These are phyloP conservation scores for Solanum bukasovii DNA, from an alignment of 257 asterid species.

Conservation along the genomic window DNA sequence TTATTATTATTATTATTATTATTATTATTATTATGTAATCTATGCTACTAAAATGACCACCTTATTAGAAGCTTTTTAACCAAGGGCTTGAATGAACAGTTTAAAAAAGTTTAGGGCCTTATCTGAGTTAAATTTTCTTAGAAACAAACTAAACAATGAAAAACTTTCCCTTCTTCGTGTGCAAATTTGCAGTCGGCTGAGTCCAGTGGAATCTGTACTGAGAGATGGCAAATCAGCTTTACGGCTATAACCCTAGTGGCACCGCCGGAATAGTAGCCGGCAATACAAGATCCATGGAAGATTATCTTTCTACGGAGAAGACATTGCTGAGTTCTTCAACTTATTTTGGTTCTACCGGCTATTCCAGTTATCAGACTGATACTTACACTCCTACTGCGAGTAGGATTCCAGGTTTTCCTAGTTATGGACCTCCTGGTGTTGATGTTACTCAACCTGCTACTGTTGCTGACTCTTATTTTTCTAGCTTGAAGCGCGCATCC, in stretches of 20 bases:
- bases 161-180: neutral
- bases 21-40: too few species aligned
- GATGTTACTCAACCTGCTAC: constrained; percentile 35
- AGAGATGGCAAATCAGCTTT: constrained; percentile 50
- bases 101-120: neutral
- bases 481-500: constrained; percentile 68
- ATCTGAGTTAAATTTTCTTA: neutral
- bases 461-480: constrained; percentile 28
- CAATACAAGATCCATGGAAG: constrained; percentile 42
- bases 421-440: constrained; percentile 69
- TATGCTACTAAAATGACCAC: neutral
- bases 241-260: constrained; percentile 37
- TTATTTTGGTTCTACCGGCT: constrained; percentile 36
- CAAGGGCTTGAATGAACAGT: neutral
- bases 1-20: too few species aligned
- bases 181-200: neutral
- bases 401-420: constrained; percentile 16
- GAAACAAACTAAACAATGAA: neutral
- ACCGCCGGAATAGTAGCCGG: constrained; percentile 27
- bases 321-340: constrained; percentile 46
- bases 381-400: constrained; percentile 19
- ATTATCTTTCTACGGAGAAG: constrained; percentile 31
- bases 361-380: constrained; percentile 24
- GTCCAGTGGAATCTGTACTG: neutral
- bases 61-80: neutral